Evolutionary conservation across 2,329 filamentous ascomycete genomes (phyloP), one percentile per base, ranked within the genome.

Genomic region (Ophiocordyceps camponoti-rufipedis): DNA sequence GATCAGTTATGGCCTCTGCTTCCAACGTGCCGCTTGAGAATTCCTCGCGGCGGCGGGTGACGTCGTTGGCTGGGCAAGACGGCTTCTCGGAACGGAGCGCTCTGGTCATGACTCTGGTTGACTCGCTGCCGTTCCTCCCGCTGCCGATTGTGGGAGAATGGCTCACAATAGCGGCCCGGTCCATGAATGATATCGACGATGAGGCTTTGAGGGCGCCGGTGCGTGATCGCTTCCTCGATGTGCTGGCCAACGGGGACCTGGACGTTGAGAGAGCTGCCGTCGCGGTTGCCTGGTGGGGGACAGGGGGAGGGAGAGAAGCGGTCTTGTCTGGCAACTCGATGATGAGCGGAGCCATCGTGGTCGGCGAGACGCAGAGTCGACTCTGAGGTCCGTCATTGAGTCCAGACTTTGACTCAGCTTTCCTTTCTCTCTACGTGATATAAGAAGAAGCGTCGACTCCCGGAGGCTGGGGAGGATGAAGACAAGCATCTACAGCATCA

Each of bases 211-310:
- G 78, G 41, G 71, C 78, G 42, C 65, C 69, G 2, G 84, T 80
- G 35, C 78, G 79, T 56, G 71, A 77, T 50, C 69, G 86, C 44
- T 82, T 93, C 59, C 87, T 84, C 79, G 80, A 91, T 47, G 72
- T 86, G 3, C 63, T 94, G 10, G 80, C 80, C 39, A 79, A 74
- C 53, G 86, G 86, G 4, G 86, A 94, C 64, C 82, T 94, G 77
- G 87, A 94, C 61, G 80, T 93, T 23, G 84, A 93, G 57, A 73
- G 86, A 48, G 81, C 85, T 7, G 76, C 80, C 39, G 71, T 83
- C 31, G 86, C 82, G 43, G 82, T 94, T 16, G 75, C 77, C 2
- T 95, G 88, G 88, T 94, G 88, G 88, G 83, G 78, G 11, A 71
- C 69, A 12, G 62, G 62, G 33, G 72, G 72, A 7, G 74, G 63